Evolutionary conservation across 176 grass and related monocot genomes (phyloP).

Genomic region (Paspalum notatum): DNA sequence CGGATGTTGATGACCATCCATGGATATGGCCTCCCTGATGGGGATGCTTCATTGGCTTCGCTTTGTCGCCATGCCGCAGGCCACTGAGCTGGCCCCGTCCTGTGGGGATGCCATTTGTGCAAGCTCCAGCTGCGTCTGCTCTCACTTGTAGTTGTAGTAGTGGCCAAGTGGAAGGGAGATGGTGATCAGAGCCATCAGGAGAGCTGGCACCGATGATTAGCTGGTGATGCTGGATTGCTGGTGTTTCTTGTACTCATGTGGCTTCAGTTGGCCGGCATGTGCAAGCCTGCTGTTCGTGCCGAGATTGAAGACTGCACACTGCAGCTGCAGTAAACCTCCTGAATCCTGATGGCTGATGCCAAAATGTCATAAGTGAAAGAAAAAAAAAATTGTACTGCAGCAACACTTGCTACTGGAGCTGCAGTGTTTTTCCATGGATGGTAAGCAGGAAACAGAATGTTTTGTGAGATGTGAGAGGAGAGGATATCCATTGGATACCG

Average conservation of each 20-base stretch:
- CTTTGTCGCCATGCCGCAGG: slow-evolving; percentile 32
- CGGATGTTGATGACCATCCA: slow-evolving; percentile 21
- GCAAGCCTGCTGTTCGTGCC: slow-evolving; percentile 21
- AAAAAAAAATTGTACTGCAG: not conserved
- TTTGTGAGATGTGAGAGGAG: not conserved
- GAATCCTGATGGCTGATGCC: not conserved
- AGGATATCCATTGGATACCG: slow-evolving; percentile 13
- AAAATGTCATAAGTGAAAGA: not conserved
- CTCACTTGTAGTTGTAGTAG: not conserved
- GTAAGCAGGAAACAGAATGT: slow-evolving; percentile 17
- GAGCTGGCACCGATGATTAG: slow-evolving; percentile 32
- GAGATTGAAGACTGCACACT: slow-evolving; percentile 30
- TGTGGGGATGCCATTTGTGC: slow-evolving; percentile 30
- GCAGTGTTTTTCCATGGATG: not conserved
- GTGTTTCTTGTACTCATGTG: slow-evolving; percentile 24
- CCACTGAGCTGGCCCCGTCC: slow-evolving; percentile 30
- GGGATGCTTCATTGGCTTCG: slow-evolving; percentile 39
- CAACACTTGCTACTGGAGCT: not conserved
- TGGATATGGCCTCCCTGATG: slow-evolving; percentile 19
- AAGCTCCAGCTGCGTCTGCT: slow-evolving; percentile 32
- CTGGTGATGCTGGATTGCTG: slow-evolving; percentile 28
- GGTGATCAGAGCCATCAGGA: slow-evolving; percentile 1
- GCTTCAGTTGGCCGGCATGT: slow-evolving; percentile 40
- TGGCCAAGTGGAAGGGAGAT: not conserved
- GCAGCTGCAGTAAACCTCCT: not conserved